These are phyloP conservation scores for Danielia oregonensis DNA, from an alignment of 805 yeast species.

Conservation along the genomic window DNA sequence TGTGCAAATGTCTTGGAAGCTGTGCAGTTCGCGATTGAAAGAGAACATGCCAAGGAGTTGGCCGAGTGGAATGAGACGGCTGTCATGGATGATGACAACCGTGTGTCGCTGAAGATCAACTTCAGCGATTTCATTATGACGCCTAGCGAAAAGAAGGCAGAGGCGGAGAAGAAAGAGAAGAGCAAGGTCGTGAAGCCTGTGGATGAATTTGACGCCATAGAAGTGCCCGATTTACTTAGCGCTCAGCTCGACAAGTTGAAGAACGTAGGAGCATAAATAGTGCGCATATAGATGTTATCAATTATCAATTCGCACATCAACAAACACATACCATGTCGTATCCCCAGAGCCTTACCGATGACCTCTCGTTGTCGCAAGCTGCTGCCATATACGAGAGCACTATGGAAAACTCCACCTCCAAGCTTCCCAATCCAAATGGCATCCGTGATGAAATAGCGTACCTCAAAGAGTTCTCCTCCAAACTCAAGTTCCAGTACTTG, in stretches of 20 bases:
- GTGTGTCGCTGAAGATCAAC: slow-evolving; percentile 31
- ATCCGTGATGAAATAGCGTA: slow-evolving; percentile 27
- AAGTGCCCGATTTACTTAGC: slow-evolving; percentile 47
- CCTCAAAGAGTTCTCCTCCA: slow-evolving; percentile 43
- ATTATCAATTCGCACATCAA: background rate
- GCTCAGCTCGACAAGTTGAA: slow-evolving; percentile 39
- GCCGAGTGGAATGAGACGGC: slow-evolving; percentile 66
- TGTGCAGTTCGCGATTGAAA: slow-evolving; percentile 76
- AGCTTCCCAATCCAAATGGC: slow-evolving; percentile 8
- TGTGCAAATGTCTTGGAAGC: slow-evolving; percentile 78
- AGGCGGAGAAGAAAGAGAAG: slow-evolving; percentile 12
- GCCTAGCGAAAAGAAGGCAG: slow-evolving; percentile 29
- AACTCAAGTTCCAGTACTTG: slow-evolving; percentile 59
- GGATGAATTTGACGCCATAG: slow-evolving; percentile 43
- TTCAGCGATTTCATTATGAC: slow-evolving; percentile 45
- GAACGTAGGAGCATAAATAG: slow-evolving; percentile 21
- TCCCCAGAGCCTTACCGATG: background rate
- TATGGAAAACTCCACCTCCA: slow-evolving; percentile 5
- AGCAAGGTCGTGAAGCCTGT: slow-evolving; percentile 13
- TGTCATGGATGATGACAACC: slow-evolving; percentile 24
- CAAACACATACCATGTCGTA: background rate
- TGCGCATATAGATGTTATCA: background rate
- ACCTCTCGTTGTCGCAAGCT: slow-evolving; percentile 9
- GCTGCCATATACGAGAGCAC: slow-evolving; percentile 7
- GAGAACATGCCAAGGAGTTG: slow-evolving; percentile 71